Evolutionary conservation across 2,329 filamentous ascomycete species (phyloP), one percentile per base, ranked within the genome.

Genomic region (Madurella fahalii): DNA sequence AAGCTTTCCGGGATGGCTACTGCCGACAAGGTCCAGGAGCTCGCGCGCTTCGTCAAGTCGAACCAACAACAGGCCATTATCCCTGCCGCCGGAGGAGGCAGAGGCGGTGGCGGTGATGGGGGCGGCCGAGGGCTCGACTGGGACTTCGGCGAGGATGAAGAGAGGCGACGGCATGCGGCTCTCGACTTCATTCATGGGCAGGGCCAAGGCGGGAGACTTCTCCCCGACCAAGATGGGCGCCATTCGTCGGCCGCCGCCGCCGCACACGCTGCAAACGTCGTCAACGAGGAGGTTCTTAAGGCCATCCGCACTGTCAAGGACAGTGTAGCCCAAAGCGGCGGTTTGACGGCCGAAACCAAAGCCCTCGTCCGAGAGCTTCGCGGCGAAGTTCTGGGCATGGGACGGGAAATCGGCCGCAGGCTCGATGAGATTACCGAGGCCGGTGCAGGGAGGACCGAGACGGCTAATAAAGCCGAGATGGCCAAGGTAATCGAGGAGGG

Each of bases 301-400:
- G 84, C 94, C 43, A 85, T 97, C 54, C 85, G 86, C 59, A 87
- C 87, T 55, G 88, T 97, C 68, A 96, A 95, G 68, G 91, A 95
- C 67, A 96, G 91, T 63, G 88, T 96, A 53, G 80, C 89, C 0
- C 89, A 95, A 69, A 85, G 89, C 40, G 93, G 93, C 54, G 90
- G 92, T 5, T 80, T 96, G 49, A 96, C 91, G 1, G 90, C 90
- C 52, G 90, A 95, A 68, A 90, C 96, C 60, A 97, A 97, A 71
- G 86, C 90, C 4, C 79, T 96, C 9, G 89, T 96, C 9, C 86
- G 91, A 20, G 92, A 96, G 65, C 79, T 97, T 37, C 86, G 93
- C 18, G 92, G 91, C 2, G 93, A 97, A 68, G 91, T 97, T 9
- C 78, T 96, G 4, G 92, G 91, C 2, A 96, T 96, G 92, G 93